phyloP scores from a whole-genome alignment of 2,329 filamentous ascomycete genomes.

The Elsinoe batatas region DNA sequence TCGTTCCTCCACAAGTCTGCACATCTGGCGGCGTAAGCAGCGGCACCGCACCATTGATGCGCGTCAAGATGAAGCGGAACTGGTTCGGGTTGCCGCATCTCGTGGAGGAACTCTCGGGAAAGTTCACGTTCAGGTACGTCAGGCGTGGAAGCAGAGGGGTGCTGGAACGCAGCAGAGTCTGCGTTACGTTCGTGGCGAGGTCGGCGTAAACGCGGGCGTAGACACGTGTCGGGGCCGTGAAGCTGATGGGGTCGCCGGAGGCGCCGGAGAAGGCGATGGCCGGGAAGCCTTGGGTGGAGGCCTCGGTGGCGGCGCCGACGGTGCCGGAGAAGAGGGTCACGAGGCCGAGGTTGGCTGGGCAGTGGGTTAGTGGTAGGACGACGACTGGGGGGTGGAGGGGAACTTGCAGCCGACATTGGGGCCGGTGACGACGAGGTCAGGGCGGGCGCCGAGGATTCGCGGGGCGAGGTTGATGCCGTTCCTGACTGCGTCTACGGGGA shows the following conservation, averaged over 20 bases:
- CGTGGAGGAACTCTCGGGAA: constrained; percentile 42
- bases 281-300: constrained; percentile 48
- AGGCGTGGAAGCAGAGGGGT: constrained; percentile 53
- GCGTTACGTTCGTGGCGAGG: constrained; percentile 49
- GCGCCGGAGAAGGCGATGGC: constrained; percentile 58
- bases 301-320: constrained; percentile 54
- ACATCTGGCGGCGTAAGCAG: constrained; percentile 40
- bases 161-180: constrained; percentile 45
- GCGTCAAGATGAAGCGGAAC: constrained; percentile 55
- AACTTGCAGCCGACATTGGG: constrained; percentile 45
- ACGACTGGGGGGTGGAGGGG: background rate
- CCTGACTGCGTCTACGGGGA: constrained; percentile 54
- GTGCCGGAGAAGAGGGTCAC: constrained; percentile 54
- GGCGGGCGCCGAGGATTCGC: constrained; percentile 35
- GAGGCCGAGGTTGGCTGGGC: constrained; percentile 46
- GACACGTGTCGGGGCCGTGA: constrained; percentile 40
- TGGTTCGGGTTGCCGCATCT: constrained; percentile 43
- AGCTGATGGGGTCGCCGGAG: constrained; percentile 42
- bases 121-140: constrained; percentile 61
- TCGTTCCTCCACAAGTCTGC: constrained; percentile 42
- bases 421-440: constrained; percentile 57
- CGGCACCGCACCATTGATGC: constrained; percentile 43
- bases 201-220: constrained; percentile 54
- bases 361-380: background rate
- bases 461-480: constrained; percentile 51